A percentile compares a stretch with the other conserved stretches of the same genome.
Conservation (phyloP, 495 filamentous ascomycete species). For the Hypoxylon intermedium region DNA sequence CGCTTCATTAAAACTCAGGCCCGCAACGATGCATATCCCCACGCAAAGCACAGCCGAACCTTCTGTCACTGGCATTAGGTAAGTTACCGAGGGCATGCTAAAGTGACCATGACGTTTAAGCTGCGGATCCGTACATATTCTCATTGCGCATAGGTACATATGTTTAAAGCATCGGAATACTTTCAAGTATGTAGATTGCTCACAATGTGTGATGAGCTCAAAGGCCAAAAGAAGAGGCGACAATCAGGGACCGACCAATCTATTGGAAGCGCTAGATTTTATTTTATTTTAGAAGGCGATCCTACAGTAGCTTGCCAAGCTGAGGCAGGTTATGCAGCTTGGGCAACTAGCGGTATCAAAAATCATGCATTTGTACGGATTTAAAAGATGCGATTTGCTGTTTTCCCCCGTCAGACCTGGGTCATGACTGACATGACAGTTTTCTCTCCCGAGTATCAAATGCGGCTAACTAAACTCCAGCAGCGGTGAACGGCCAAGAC, state of each 20-base stretch:
- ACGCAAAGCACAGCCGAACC: constrained; percentile 13
- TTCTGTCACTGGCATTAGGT: background rate
- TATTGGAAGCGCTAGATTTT: background rate
- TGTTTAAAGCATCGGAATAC: background rate
- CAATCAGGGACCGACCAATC: background rate
- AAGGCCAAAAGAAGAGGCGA: background rate
- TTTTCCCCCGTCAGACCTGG: background rate
- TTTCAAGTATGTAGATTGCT: background rate
- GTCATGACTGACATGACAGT: constrained; percentile 16
- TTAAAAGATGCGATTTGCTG: constrained; percentile 14
- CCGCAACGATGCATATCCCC: constrained; percentile 24
- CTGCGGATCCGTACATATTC: background rate
- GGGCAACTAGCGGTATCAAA: constrained; percentile 28
- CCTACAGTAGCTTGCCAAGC: constrained; percentile 3
- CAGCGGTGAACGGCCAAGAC: constrained; percentile 26
- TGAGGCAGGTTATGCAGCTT: constrained; percentile 14
- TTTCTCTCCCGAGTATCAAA: background rate
- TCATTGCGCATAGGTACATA: background rate
- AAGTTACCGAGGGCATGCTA: background rate
- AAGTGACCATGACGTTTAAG: background rate
- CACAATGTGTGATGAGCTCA: background rate
- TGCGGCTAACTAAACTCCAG: background rate
- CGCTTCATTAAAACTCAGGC: constrained; percentile 33
- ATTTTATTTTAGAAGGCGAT: background rate
- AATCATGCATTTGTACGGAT: constrained; percentile 16